Base-by-base conservation (phyloP, 176 grass and related monocot species). In the Elymus sibiricus region DNA sequence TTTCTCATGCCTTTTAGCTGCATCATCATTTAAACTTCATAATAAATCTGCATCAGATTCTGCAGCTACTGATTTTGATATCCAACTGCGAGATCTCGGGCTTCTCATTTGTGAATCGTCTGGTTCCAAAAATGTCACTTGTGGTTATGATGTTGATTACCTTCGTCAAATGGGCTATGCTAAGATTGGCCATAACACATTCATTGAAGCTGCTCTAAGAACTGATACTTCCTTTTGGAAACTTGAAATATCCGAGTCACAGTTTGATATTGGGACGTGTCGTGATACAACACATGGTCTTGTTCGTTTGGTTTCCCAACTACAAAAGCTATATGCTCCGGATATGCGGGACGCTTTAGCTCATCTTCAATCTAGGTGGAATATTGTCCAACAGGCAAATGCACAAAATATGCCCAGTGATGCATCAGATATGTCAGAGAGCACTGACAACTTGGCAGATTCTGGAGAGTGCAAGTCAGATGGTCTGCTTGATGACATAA, bases 361-460 rank as follows among this genome's bases (percentile, higher is more conserved):
- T 60, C 97, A 99, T 94, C 88, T 99, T 44, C 97, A 99, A 75
- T 99, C 94, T 77, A 99, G 97, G 85, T 99, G 97, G 97, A 96
- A 99, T 92, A 96, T 67, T 84, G 84, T 91, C 79, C 86, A 96
- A 82, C 79, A 79, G 59, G 87, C 86, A 71, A 88, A 91, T 47
- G 88, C 80, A 64, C 86, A 91, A 72, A 78, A 87, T 60, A 79
- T 83, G 15, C 26, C 43, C 11, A n/a, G 70, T 86, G 86, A 87
- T 67, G 70, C 65, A 67, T 89, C 86, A 79, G 79, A 84, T 56
- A 89, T 84, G 61, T 92, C 86, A 70, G 88, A 85, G 32, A 80
- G 64, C 61, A 79, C 59, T 26, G 84, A 84, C 51, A 91, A 87
- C 80, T 81, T 83, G 79, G 22, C 22, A 37, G 83, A 85, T 76